Evolutionary conservation across 1,284 basidiomycete genomes (phyloP).

Genomic region (Hypsizygus ulmarius): DNA sequence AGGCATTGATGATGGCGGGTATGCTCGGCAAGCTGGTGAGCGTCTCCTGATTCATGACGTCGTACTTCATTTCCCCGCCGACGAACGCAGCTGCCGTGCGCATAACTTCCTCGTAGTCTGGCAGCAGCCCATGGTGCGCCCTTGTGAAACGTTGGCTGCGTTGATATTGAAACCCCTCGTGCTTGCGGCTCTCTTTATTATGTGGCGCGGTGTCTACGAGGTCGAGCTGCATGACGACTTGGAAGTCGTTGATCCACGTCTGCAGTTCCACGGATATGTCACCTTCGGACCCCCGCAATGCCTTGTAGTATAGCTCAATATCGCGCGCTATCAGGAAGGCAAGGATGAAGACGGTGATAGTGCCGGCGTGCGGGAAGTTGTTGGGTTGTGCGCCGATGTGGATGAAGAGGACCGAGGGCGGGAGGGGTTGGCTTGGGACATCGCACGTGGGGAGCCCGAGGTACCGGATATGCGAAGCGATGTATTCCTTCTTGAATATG

Average conservation of each 20-base stretch:
- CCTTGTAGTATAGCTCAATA: slow-evolving; percentile 6
- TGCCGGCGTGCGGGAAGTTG: slow-evolving; percentile 30
- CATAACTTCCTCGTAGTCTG: not conserved
- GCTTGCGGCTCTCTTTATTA: no score
- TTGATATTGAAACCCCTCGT: not conserved
- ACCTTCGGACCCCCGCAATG: no score
- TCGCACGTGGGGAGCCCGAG: not conserved
- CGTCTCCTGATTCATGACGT: not conserved
- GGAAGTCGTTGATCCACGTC: not conserved
- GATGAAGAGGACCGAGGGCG: slow-evolving; percentile 10
- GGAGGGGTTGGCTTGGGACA: not conserved
- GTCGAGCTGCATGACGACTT: not conserved
- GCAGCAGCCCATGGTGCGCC: not conserved
- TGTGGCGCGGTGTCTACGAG: not conserved
- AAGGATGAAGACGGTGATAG: slow-evolving; percentile 26
- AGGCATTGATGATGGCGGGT: not conserved
- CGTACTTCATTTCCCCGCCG: not conserved
- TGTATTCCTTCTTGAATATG: slow-evolving; percentile 15
- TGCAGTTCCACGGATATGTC: not conserved
- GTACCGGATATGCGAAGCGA: slow-evolving; percentile 2
- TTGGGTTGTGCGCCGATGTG: slow-evolving; percentile 34
- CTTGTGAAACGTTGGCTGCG: not conserved
- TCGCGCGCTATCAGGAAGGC: slow-evolving; percentile 25
- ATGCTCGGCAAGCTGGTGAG: not conserved
- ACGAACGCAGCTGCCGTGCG: not conserved